phyloP scores from a whole-genome alignment of 441 rosid genomes.

The Raphanus hybrid region DNA sequence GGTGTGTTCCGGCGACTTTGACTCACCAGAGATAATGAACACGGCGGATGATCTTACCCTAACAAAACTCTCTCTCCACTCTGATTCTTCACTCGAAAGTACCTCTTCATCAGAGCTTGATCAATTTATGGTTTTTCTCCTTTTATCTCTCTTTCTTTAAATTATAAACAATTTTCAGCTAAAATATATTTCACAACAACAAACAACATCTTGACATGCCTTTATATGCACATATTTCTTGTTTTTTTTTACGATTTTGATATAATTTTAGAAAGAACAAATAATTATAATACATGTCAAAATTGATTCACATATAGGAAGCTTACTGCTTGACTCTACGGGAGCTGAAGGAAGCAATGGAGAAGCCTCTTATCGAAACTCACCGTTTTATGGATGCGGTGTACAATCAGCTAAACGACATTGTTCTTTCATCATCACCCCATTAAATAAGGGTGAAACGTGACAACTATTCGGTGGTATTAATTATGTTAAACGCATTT shows the following conservation, averaged over 20 bases:
- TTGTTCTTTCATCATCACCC: conserved; percentile 31
- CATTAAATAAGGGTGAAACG: conserved; percentile 13
- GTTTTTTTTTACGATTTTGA: background rate
- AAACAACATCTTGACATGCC: background rate
- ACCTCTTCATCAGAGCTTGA: conserved; percentile 44
- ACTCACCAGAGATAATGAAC: conserved; percentile 34
- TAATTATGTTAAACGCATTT: background rate
- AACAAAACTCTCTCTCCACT: conserved; percentile 28
- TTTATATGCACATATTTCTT: background rate
- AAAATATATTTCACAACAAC: background rate
- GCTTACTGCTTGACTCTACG: conserved; percentile 44
- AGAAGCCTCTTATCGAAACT: conserved; percentile 47
- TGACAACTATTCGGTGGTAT: conserved; percentile 11
- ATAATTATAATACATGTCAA: background rate
- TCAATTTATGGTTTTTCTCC: conserved; percentile 50
- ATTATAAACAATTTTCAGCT: background rate
- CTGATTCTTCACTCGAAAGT: conserved; percentile 20
- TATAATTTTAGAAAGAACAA: background rate
- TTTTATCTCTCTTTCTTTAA: background rate
- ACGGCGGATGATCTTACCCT: conserved; percentile 24
- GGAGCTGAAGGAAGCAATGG: conserved; percentile 48
- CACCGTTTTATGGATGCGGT: conserved; percentile 38
- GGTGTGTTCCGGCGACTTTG: conserved; percentile 36
- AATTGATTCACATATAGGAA: conserved; percentile 34
- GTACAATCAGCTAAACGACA: conserved; percentile 44